phyloP scores from a whole-genome alignment of 768 basidiomycete genomes.

The Boletellus ananiceps region DNA sequence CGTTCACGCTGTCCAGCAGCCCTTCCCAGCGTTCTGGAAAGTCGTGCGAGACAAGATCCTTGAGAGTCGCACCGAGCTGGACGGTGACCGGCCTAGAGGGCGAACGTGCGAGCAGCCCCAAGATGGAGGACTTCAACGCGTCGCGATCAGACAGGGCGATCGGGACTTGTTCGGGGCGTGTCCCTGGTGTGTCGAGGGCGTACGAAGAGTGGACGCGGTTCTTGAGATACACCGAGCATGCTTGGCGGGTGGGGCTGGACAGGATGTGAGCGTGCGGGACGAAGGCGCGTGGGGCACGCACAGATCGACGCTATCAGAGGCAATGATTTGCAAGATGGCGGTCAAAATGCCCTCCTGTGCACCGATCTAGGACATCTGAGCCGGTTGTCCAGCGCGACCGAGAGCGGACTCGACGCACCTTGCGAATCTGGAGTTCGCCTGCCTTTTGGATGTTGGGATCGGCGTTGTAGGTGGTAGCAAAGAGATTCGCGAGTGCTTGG shows the following conservation, averaged over 20 bases:
- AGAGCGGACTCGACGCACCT: conserved; percentile 40
- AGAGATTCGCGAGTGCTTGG: conserved; percentile 70
- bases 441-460: conserved; percentile 86
- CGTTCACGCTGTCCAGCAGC: conserved; percentile 63
- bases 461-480: conserved; percentile 73
- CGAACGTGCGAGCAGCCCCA: conserved; percentile 65
- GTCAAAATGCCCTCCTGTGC: conserved; percentile 78
- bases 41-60: conserved; percentile 69
- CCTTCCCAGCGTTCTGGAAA: conserved; percentile 75
- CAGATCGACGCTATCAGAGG: conserved; percentile 70
- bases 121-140: conserved; percentile 62
- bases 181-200: conserved; percentile 37
- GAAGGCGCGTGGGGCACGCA: conserved; percentile 47
- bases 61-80: conserved; percentile 71
- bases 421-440: conserved; percentile 84
- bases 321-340: conserved; percentile 84
- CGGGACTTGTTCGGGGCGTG: conserved; percentile 56
- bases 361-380: conserved; percentile 50
- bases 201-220: conserved; percentile 78
- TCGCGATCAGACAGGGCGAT: conserved; percentile 68
- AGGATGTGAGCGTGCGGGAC: neutral
- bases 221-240: conserved; percentile 85
- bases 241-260: conserved; percentile 72
- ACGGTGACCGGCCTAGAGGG: conserved; percentile 65
- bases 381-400: neutral